Evolutionary conservation across 2,329 filamentous ascomycete species (phyloP).

Genomic region (Ceratocystis huliohia): DNA sequence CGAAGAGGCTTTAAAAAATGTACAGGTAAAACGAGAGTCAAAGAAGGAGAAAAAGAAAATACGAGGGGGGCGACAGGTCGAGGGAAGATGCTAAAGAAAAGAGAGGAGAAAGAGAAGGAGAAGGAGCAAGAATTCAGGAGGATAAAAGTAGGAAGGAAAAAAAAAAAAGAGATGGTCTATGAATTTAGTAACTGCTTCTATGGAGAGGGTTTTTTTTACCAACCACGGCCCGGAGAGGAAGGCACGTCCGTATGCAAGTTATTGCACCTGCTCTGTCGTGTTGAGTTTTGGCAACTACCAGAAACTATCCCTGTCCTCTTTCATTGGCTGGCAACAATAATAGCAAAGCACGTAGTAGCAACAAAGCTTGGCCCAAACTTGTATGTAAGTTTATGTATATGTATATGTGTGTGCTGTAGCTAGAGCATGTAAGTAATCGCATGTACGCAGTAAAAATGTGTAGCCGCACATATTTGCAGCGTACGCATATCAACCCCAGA

Average conservation of each 20-base stretch:
- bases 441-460: neutral
- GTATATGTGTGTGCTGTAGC: neutral
- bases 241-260: conserved; percentile 6
- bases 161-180: conserved; percentile 6
- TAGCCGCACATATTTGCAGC: neutral
- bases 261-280: neutral
- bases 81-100: conserved; percentile 19
- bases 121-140: conserved; percentile 19
- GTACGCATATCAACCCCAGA: conserved; percentile 5
- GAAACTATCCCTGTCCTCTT: too few species aligned
- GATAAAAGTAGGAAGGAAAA: conserved; percentile 1
- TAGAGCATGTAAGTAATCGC: neutral
- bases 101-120: conserved; percentile 21
- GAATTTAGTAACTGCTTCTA: neutral
- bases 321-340: too few species aligned
- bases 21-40: conserved; percentile 10
- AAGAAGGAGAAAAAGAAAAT: conserved; percentile 11
- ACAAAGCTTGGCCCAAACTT: too few species aligned
- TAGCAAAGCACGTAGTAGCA: too few species aligned
- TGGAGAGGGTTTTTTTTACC: neutral
- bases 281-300: too few species aligned
- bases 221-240: conserved; percentile 8
- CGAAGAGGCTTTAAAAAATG: conserved; percentile 10
- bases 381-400: neutral
- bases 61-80: conserved; percentile 5